These are phyloP conservation scores for Deinandra increscens DNA, from an alignment of 129 eudicot genomes.

Conservation along the genomic window DNA sequence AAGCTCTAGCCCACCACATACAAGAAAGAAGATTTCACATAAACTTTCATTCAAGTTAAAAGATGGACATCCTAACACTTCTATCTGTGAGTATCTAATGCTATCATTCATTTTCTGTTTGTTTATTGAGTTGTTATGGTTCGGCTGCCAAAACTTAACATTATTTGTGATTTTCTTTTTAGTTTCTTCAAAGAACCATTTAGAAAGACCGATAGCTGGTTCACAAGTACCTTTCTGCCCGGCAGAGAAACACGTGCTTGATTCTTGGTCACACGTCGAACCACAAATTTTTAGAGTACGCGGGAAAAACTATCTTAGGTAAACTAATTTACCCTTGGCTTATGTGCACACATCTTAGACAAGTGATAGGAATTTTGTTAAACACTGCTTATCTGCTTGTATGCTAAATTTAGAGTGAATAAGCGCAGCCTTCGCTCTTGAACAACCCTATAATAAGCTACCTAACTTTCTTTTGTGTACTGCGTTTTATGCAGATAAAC, in stretches of 20 bases:
- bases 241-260: slow-evolving; percentile 62
- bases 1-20: slow-evolving; percentile 60
- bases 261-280: slow-evolving; percentile 79
- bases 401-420: background rate
- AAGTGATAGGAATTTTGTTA: background rate
- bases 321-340: slow-evolving; percentile 4
- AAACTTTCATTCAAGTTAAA: slow-evolving; percentile 73
- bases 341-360: background rate
- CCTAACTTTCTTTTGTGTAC: background rate
- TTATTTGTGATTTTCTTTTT: slow-evolving; percentile 19
- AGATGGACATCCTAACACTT: slow-evolving; percentile 60
- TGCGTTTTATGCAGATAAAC: background rate
- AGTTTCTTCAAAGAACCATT: slow-evolving; percentile 66
- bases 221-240: slow-evolving; percentile 86
- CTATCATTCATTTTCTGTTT: background rate
- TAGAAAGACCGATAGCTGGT: slow-evolving; percentile 84
- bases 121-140: background rate
- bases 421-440: background rate
- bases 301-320: slow-evolving; percentile 69
- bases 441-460: background rate
- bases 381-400: background rate
- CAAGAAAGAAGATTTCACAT: slow-evolving; percentile 59
- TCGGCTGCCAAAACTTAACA: slow-evolving; percentile 7
- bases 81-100: slow-evolving; percentile 44
- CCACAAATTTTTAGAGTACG: slow-evolving; percentile 74